Evolutionary conservation across 371 early-diverging fungal genomes (phyloP), one percentile per base, ranked within the genome.

Genomic region (Circinella minor): DNA sequence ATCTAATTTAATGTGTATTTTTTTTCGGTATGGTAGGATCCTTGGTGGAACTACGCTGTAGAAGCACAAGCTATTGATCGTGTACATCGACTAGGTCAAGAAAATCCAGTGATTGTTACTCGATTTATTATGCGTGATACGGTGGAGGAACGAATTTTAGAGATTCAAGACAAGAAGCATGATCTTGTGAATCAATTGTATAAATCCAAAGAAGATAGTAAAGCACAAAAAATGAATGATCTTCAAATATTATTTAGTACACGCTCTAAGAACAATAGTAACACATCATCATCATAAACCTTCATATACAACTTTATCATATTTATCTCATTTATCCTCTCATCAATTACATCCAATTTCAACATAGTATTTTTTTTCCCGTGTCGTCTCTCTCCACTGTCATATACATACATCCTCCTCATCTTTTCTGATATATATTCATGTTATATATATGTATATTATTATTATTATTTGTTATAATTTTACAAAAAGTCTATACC

Each of bases 41-140:
- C 92, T 37, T 95, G 95, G 94, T 95, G 94, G 93, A 93, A 94
- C 77, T 88, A 80, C 17, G 86, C 89, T 0, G 89, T 91, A n/a
- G 93, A 94, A 71, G 79, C 88, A 11, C 94, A 95, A 77, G 95
- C 96, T 17, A 93, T 96, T 70, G 97, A 96, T 74, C 89, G 97
- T 68, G 90, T 94, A 5, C 93, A 95, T 74, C 86, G 96, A 13
- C 74, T 96, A 9, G 96, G 95, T 0, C 96, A 96, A 75, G 78
- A 73, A 11, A 81, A 83, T 38, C 80, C 81, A 10, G 84, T 92
- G 0, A 38, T 79, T n/a, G 89, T 91, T 13, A 87, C 88, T 8
- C 76, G 90, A 48, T 86, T 90, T 57, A 83, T 88, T 18, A 79
- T 90, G 69, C 51, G 71, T 20, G 83, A 81, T 20, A 85, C 86